phyloP scores from a whole-genome alignment of 768 basidiomycete genomes.

The Lentinula aciculospora region DNA sequence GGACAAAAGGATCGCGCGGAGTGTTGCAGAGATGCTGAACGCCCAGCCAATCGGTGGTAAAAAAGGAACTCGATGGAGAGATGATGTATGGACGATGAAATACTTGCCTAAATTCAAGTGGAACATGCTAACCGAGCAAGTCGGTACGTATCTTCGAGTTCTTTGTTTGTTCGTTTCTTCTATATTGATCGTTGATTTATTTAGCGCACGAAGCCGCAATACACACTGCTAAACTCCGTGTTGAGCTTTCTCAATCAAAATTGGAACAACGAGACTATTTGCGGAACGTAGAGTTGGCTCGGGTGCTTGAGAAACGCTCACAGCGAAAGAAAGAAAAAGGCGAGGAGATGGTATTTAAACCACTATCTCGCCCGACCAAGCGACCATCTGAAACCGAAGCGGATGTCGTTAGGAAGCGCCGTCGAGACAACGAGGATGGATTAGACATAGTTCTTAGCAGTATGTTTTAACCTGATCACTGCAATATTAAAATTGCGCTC shows the following conservation, averaged over 20 bases:
- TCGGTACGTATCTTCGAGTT: constrained; percentile 59
- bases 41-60: constrained; percentile 94
- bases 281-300: constrained; percentile 88
- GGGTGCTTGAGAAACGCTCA: constrained; percentile 77
- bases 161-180: neutral
- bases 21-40: constrained; percentile 92
- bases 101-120: constrained; percentile 97
- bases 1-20: constrained; percentile 86
- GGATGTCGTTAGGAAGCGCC: neutral
- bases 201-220: constrained; percentile 90
- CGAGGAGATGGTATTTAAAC: constrained; percentile 31
- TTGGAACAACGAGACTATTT: constrained; percentile 91
- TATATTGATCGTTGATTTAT: neutral
- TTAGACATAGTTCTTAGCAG: constrained; percentile 42
- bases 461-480: constrained; percentile 39
- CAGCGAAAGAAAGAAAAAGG: constrained; percentile 58
- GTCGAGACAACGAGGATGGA: neutral
- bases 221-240: constrained; percentile 83
- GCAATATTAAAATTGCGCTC: no score
- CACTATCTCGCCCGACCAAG: constrained; percentile 1
- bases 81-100: constrained; percentile 99
- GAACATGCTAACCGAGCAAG: constrained; percentile 98
- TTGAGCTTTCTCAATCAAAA: constrained; percentile 83
- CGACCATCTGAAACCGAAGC: neutral
- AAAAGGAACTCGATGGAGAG: constrained; percentile 85